Percentiles rank a stretch among this genome's conserved stretches.
These are phyloP conservation scores for Toxoplasma gondii DNA, from an alignment of 169 alveolate species.

Conservation along the genomic window DNA sequence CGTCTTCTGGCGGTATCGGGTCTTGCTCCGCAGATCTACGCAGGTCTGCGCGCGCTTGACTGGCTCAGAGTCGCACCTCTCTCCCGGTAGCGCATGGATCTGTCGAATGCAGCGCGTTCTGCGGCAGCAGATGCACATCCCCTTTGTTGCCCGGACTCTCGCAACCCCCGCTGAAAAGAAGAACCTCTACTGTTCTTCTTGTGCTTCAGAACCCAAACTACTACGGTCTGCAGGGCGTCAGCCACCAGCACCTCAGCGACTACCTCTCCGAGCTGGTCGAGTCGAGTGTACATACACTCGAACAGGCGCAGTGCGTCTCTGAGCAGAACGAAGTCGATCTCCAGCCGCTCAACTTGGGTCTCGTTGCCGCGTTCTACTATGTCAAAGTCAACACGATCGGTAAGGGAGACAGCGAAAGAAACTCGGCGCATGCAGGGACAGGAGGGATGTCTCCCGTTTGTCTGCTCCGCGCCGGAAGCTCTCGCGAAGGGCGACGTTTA, in stretches of 20 bases:
- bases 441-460: background rate
- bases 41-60: too few species aligned
- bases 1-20: too few species aligned
- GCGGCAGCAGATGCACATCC: too few species aligned
- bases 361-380: conserved; percentile 79
- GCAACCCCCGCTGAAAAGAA: too few species aligned
- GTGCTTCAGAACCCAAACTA: conserved; percentile 96
- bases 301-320: conserved; percentile 93
- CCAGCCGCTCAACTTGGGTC: conserved; percentile 86
- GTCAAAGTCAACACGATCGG: conserved; percentile 74
- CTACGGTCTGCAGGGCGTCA: conserved; percentile 95
- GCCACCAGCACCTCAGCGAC: conserved; percentile 91
- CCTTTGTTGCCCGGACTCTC: too few species aligned
- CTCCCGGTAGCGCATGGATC: too few species aligned
- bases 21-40: too few species aligned
- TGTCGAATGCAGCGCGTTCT: too few species aligned
- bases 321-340: conserved; percentile 89
- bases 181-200: too few species aligned
- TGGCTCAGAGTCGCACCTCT: too few species aligned
- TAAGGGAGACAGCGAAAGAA: conserved; percentile 5
- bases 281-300: conserved; percentile 89
- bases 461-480: too few species aligned
- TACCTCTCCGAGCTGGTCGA: conserved; percentile 96
- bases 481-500: too few species aligned
- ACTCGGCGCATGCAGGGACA: background rate